phyloP scores from a whole-genome alignment of 2,329 filamentous ascomycete species.

The Fusarium verticillioides region DNA sequence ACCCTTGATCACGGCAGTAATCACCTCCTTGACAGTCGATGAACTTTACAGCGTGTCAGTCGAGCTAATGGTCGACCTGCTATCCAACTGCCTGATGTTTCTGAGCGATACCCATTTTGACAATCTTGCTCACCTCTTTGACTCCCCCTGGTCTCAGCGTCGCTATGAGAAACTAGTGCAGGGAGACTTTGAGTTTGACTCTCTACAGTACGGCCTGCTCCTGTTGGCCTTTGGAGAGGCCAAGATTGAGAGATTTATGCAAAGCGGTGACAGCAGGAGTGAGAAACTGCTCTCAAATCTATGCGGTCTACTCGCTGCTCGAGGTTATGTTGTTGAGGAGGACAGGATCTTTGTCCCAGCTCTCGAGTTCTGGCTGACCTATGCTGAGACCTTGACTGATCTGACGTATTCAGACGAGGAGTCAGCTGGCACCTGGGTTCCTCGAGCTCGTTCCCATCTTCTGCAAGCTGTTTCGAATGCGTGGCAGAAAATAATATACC shows the following conservation, averaged over 20 bases:
- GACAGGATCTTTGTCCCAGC: conserved; percentile 79
- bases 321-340: conserved; percentile 75
- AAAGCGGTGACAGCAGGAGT: conserved; percentile 60
- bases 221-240: conserved; percentile 77
- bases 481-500: conserved; percentile 77
- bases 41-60: conserved; percentile 69
- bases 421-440: conserved; percentile 64
- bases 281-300: conserved; percentile 67
- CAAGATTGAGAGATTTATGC: conserved; percentile 69
- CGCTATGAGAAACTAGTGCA: conserved; percentile 66
- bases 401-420: conserved; percentile 63
- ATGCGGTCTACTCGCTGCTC: conserved; percentile 72
- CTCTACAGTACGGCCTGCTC: conserved; percentile 72
- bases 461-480: conserved; percentile 73
- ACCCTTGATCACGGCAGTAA: conserved; percentile 67
- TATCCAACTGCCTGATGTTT: conserved; percentile 73
- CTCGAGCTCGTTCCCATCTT: conserved; percentile 66
- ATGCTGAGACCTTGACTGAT: conserved; percentile 75
- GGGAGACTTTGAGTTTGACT: conserved; percentile 72
- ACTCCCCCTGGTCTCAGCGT: conserved; percentile 67
- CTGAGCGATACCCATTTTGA: conserved; percentile 68
- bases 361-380: conserved; percentile 84
- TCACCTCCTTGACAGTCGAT: conserved; percentile 69
- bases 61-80: conserved; percentile 72
- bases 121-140: conserved; percentile 68